These are phyloP conservation scores for Alternaria angustiovoidea DNA, from an alignment of 2,329 filamentous ascomycete species.

Conservation along the genomic window DNA sequence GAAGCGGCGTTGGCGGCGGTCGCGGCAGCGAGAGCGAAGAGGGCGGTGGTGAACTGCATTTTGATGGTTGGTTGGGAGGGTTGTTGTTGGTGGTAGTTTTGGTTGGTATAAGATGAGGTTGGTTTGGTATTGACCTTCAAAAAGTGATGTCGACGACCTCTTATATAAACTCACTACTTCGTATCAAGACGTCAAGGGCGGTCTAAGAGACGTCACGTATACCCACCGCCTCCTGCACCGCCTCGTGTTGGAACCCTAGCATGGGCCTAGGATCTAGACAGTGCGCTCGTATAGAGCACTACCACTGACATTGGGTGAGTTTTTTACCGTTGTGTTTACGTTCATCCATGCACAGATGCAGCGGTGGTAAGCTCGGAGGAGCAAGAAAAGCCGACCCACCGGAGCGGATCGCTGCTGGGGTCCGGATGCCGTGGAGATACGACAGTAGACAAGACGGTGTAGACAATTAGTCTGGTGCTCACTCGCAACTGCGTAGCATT, in stretches of 20 bases:
- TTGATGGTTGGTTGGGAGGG: neutral
- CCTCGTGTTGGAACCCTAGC: neutral
- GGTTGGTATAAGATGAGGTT: neutral
- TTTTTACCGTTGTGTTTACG: neutral
- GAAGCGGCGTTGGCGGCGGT: neutral
- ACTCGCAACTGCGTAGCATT: neutral
- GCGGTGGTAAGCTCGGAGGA: neutral
- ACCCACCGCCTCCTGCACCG: slow-evolving; percentile 1
- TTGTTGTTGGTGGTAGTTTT: slow-evolving; percentile 2
- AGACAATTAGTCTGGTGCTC: neutral
- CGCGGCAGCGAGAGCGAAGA: slow-evolving; percentile 8
- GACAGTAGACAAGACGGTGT: neutral
- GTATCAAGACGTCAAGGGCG: slow-evolving; percentile 1
- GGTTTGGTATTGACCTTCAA: neutral
- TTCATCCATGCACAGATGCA: neutral
- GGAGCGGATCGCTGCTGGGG: neutral
- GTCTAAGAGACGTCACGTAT: neutral
- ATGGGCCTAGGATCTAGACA: neutral
- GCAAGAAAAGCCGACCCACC: neutral
- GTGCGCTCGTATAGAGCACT: neutral
- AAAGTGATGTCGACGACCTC: neutral
- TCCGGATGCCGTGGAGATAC: neutral
- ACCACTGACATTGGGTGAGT: neutral
- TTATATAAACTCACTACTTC: neutral
- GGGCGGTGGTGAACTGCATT: slow-evolving; percentile 8